Evolutionary conservation across 2,329 filamentous ascomycete species (phyloP), one percentile per base, ranked within the genome.

Genomic region (Phialophora expanda): DNA sequence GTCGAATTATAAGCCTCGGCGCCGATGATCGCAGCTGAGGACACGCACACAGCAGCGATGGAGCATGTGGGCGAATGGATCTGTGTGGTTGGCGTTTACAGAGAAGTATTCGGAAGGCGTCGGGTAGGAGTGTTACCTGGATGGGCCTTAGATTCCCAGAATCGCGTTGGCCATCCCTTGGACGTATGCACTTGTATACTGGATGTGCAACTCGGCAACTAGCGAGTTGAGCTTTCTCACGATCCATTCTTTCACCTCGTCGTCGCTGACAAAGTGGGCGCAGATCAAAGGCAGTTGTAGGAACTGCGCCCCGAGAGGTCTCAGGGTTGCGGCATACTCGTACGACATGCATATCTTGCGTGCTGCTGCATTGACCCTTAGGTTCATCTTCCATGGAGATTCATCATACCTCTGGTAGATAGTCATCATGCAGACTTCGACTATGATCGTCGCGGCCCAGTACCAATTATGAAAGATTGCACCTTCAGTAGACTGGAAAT

Each of bases 271-370:
- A 57, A 38, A 41, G 17, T 41, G 22, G 7, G 55, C 55, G 34
- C 55, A 57, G 24, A 44, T 57, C 20, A 57, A 20, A 28, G 55
- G 55, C 34, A 57, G 11, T 28, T 57, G 55, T 4, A 57, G n/a
- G 17, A 57, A 57, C 24, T 57, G 55, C 26, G 55, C 55, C 20
- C 55, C 55, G 11, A 57, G 55, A 38, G 55, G 55, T 32, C 26
- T 57, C 55, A 57, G 38, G 4, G 14, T 14, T 12, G 32, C 34
- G 34, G 55, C 30, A 20, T 41, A 57, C 34, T 57, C 55, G 20
- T 44, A 57, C 9, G 55, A 41, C 20, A 44, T 44, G 55, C 55
- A 57, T 17, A 57, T 57, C 22, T 57, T 57, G 20, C 28, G 55
- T 44, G 30, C 34, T 20, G 34, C 30, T 24, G 34, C n/a, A 44